Evolutionary conservation across 2,329 filamentous ascomycete species (phyloP).

Genomic region (Drechslera avenae): DNA sequence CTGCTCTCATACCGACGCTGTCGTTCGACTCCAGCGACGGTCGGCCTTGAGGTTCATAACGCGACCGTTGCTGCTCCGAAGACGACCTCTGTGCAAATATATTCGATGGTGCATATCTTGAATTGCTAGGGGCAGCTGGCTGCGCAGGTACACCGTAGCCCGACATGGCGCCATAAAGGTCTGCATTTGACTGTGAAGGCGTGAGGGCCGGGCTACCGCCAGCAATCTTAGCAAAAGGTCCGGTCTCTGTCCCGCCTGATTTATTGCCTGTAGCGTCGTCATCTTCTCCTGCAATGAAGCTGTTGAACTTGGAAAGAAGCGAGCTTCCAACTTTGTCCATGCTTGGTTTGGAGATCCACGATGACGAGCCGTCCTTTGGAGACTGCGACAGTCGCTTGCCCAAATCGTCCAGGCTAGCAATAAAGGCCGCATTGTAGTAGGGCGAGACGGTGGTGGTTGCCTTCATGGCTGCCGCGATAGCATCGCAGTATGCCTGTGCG

Average conservation of each 20-base stretch:
- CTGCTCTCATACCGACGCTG: constrained; percentile 29
- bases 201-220: constrained; percentile 61
- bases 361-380: constrained; percentile 77
- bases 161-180: constrained; percentile 74
- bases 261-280: constrained; percentile 66
- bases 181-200: constrained; percentile 69
- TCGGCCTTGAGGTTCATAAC: constrained; percentile 53
- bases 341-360: constrained; percentile 93
- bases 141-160: constrained; percentile 50
- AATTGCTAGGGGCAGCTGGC: constrained; percentile 37
- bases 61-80: constrained; percentile 56
- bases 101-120: constrained; percentile 47
- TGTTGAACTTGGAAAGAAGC: constrained; percentile 92
- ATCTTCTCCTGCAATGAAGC: constrained; percentile 93
- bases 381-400: constrained; percentile 82
- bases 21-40: constrained; percentile 47
- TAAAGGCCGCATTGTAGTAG: constrained; percentile 80
- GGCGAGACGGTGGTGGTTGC: constrained; percentile 82
- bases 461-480: constrained; percentile 75
- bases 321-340: constrained; percentile 95
- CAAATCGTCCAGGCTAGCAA: constrained; percentile 80
- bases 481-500: constrained; percentile 89
- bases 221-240: constrained; percentile 82
- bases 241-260: constrained; percentile 62
- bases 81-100: constrained; percentile 56